A percentile compares a stretch with the other conserved stretches of the same genome.
phyloP scores from a whole-genome alignment of 2,329 filamentous ascomycete species.

The Colletotrichum neosansevieriae region DNA sequence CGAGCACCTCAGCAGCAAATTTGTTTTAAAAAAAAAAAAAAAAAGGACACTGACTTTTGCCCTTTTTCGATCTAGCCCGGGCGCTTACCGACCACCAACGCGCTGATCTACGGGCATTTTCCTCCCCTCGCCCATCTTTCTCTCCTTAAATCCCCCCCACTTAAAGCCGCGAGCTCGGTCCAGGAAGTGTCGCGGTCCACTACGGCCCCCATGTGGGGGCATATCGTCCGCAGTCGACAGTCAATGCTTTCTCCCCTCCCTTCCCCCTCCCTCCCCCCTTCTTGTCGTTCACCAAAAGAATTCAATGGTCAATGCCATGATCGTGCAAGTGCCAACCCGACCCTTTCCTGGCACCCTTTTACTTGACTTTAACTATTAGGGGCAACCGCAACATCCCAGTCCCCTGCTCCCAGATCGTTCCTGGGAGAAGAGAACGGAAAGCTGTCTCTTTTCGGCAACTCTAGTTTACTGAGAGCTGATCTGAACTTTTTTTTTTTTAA shows the following conservation, averaged over 20 bases:
- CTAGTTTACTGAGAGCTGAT: constrained; percentile 13
- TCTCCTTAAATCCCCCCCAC: constrained; percentile 7
- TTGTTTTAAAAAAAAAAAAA: neutral
- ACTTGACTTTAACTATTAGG: constrained; percentile 27
- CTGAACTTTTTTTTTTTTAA: constrained; percentile 9
- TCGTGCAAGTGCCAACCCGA: neutral
- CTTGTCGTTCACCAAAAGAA: neutral
- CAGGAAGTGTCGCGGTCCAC: constrained; percentile 1
- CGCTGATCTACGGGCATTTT: constrained; percentile 4
- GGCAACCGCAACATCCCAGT: neutral
- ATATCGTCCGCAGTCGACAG: constrained; percentile 10
- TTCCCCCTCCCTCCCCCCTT: neutral
- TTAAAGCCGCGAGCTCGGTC: constrained; percentile 20
- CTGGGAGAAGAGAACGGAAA: no score
- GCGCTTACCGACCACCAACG: constrained; percentile 29
- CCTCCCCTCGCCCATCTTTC: neutral
- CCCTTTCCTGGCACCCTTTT: constrained; percentile 18
- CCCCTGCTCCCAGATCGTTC: neutral
- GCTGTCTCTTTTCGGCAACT: neutral
- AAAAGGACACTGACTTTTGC: neutral
- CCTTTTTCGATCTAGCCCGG: constrained; percentile 14
- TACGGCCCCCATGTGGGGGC: constrained; percentile 21
- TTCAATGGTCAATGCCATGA: constrained; percentile 20
- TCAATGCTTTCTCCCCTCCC: constrained; percentile 9
- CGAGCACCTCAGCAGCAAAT: no score